Percentiles rank a stretch among this genome's conserved stretches.
phyloP scores from a whole-genome alignment of 257 asterid genomes.

The Solanum sejunctum region DNA sequence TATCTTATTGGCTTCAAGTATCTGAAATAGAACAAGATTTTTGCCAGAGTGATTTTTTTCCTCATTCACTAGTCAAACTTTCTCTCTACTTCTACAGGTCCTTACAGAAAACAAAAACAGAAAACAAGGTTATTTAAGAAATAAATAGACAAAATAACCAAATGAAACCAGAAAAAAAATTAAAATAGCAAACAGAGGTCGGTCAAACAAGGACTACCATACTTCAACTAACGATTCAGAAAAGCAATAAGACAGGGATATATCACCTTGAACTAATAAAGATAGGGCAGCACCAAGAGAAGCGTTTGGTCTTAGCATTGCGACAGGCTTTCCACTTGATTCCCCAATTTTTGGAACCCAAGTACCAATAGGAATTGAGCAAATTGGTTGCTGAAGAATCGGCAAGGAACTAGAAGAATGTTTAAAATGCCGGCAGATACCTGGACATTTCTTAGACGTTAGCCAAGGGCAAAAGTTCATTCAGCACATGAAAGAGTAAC shows the following conservation, averaged over 20 bases:
- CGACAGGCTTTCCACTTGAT: constrained; percentile 45
- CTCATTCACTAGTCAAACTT: not conserved
- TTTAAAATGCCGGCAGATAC: constrained; percentile 63
- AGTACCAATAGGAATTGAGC: constrained; percentile 56
- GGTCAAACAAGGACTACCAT: not conserved
- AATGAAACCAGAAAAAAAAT: not conserved
- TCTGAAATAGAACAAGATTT: not conserved
- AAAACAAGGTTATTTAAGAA: not conserved
- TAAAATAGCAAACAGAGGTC: not conserved
- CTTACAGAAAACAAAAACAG: not conserved
- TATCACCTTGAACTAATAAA: constrained; percentile 50
- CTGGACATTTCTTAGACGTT: constrained; percentile 16
- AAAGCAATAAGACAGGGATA: not conserved
- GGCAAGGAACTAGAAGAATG: constrained; percentile 71
- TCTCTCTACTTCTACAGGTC: not conserved
- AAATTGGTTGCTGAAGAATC: constrained; percentile 64
- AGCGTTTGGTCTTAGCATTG: constrained; percentile 55
- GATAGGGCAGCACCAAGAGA: constrained; percentile 56
- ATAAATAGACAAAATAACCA: not conserved
- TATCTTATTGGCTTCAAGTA: not conserved
- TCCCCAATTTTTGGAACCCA: constrained; percentile 78
- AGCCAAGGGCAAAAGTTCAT: constrained; percentile 2
- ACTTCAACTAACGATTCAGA: not conserved
- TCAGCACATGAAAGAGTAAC: constrained; percentile 7
- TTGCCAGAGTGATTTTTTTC: not conserved